These are phyloP conservation scores for Fusarium heterosporum DNA, from an alignment of 2,329 filamentous ascomycete genomes.

Conservation along the genomic window DNA sequence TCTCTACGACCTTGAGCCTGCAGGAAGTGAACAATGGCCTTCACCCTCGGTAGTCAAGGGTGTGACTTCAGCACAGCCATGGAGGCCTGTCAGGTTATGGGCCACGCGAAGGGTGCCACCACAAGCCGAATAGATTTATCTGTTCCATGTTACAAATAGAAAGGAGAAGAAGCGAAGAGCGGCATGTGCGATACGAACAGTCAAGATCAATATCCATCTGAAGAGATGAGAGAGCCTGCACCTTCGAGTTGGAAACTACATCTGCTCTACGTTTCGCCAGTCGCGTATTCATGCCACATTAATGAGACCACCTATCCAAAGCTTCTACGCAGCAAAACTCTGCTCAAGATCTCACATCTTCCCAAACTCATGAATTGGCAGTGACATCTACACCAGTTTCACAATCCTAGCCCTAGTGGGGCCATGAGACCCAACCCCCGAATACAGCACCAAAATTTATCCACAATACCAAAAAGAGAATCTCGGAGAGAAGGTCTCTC, in stretches of 20 bases:
- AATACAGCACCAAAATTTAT: slow-evolving; percentile 13
- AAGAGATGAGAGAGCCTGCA: neutral
- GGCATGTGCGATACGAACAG: neutral
- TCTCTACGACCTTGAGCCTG: slow-evolving; percentile 53
- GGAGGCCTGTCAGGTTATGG: slow-evolving; percentile 49
- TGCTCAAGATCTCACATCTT: neutral
- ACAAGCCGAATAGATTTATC: slow-evolving; percentile 10
- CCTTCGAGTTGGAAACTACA: neutral
- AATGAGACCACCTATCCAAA: neutral
- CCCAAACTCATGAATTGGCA: no score
- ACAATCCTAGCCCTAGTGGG: slow-evolving; percentile 30
- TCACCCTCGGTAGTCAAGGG: slow-evolving; percentile 43
- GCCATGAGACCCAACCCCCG: neutral
- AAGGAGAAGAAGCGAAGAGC: neutral
- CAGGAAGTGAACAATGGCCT: slow-evolving; percentile 46
- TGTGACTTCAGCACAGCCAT: slow-evolving; percentile 46
- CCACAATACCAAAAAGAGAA: slow-evolving; percentile 24
- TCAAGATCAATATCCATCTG: neutral
- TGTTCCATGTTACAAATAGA: neutral
- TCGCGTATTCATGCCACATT: neutral
- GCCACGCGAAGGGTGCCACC: slow-evolving; percentile 45
- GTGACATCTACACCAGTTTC: slow-evolving; percentile 1
- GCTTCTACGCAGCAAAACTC: neutral
- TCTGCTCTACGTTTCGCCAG: neutral
- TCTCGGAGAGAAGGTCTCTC: slow-evolving; percentile 35